Base-by-base conservation (phyloP, 495 filamentous ascomycete genomes). In the Xeromyces bisporus region DNA sequence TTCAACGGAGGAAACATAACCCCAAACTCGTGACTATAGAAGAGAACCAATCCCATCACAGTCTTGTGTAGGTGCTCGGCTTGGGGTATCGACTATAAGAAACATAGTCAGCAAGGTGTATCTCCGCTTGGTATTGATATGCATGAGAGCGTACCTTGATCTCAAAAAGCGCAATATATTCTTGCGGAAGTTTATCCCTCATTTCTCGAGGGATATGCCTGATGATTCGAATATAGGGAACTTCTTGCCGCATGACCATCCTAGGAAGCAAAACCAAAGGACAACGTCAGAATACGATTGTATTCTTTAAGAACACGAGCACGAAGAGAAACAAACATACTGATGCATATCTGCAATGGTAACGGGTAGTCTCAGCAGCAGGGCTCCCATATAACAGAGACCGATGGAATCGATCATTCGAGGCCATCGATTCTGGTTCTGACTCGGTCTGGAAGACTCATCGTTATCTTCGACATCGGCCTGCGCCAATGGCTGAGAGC, bases 1-100 rank as follows among this genome's bases (percentile, higher is more conserved):
- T 92, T 91, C 23, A 93, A 41, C 0, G 69, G 53, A 1, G 89
- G 86, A 31, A 93, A 73, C 0, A 53, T 44, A 42, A 93, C 60
- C 11, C 67, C 69, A 44, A 80, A 86, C 16, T 77, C 69, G 26
- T 57, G 53, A 28, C 69, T 56, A 44, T 78, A 81, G 8, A 71
- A 64, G n/a, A 70, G 38, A 7, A 69, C 56, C 28, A 84, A 38
- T 11, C 73, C 62, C 29, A 67, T 54, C 2, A 84, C 64, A 1
- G 66, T 55, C 13, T 55, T 48, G 41, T 93, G 77, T 18, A 97
- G 54, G 30, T 66, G 51, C 12, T 75, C 64, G 2, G 62, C 47
- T 28, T 62, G 55, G 6, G 64, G 50, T 3, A 67, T 26, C 16
- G 41, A 43, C 49, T 62, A 37, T 23, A 33, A 27, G 0, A 4